A percentile compares a stretch with the other conserved stretches of the same genome.
phyloP scores from a whole-genome alignment of 192 early-diverging fungal species.

The Linnemannia zychae region DNA sequence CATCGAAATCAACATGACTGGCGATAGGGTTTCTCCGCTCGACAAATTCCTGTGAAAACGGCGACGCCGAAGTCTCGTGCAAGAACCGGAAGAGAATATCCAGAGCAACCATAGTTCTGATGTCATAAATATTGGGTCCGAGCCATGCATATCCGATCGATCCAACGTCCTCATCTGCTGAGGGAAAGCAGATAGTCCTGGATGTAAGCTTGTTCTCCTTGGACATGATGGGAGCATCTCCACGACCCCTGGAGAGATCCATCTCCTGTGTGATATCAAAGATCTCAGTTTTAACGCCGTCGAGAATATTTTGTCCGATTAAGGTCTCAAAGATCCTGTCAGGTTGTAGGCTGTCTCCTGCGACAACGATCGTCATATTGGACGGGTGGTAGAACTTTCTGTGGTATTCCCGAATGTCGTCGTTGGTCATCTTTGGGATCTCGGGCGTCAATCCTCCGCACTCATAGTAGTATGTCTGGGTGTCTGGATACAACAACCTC shows the following conservation, averaged over 20 bases:
- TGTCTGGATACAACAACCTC: conserved; percentile 58
- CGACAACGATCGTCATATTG: conserved; percentile 78
- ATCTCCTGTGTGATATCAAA: conserved; percentile 47
- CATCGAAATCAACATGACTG: conserved; percentile 69
- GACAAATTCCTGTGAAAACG: conserved; percentile 82
- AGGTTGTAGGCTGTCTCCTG: conserved; percentile 62
- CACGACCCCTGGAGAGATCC: conserved; percentile 47
- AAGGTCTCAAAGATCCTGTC: conserved; percentile 68
- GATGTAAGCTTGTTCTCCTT: conserved; percentile 56
- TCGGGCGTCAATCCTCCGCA: conserved; percentile 83
- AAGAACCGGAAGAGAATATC: conserved; percentile 83
- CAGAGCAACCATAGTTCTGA: conserved; percentile 69
- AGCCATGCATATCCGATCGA: conserved; percentile 79
- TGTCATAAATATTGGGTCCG: conserved; percentile 76
- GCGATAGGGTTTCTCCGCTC: conserved; percentile 76
- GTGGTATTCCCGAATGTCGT: conserved; percentile 85
- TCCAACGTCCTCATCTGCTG: conserved; percentile 72
- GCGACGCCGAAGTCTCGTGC: conserved; percentile 76
- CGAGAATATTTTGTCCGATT: conserved; percentile 42
- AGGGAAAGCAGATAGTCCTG: conserved; percentile 72
- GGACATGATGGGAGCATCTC: conserved; percentile 62
- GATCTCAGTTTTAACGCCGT: not conserved
- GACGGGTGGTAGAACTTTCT: conserved; percentile 77
- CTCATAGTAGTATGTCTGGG: conserved; percentile 76
- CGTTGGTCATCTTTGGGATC: conserved; percentile 78